Percentiles rank a stretch among this genome's conserved stretches.
Evolutionary conservation across 768 basidiomycete species (phyloP).

Genomic region (Neoboletus brunneissimus): DNA sequence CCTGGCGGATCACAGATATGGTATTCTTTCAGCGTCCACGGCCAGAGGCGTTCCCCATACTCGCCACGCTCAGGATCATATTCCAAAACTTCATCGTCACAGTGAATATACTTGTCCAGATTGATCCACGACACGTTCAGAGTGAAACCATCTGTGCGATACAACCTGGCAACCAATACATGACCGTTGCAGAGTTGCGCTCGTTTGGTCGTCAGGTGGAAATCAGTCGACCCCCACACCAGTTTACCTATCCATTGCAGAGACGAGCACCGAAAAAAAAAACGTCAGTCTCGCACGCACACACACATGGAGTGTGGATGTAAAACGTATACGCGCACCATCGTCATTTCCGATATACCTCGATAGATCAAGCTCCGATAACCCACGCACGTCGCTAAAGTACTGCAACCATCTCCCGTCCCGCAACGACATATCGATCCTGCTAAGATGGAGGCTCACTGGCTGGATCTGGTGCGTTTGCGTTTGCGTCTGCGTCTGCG

Average conservation of each 20-base stretch:
- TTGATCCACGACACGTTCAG: slow-evolving; percentile 1
- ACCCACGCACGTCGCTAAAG: not conserved
- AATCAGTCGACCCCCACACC: not conserved
- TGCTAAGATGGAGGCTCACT: not conserved
- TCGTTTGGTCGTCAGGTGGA: not conserved
- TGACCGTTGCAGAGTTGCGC: not conserved
- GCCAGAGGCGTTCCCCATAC: not conserved
- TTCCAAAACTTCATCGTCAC: slow-evolving; percentile 2
- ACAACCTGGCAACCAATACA: not conserved
- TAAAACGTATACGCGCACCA: not conserved
- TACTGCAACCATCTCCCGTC: not conserved
- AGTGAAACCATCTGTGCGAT: not conserved
- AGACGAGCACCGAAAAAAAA: not conserved
- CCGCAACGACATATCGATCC: not conserved
- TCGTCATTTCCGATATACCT: slow-evolving; percentile 1
- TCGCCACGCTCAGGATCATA: not conserved
- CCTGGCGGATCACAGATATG: not conserved
- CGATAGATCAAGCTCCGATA: slow-evolving; percentile 1
- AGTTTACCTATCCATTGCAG: not conserved
- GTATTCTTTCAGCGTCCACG: not conserved
- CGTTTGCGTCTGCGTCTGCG: not conserved
- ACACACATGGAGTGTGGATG: not conserved
- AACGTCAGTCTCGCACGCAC: not conserved
- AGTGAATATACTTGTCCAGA: slow-evolving; percentile 2
- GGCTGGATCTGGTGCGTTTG: not conserved